Percentiles rank a stretch among this genome's conserved stretches.
Evolutionary conservation across 108 stramenopile genomes (phyloP).

Genomic region (Cylindrotheca closterium): DNA sequence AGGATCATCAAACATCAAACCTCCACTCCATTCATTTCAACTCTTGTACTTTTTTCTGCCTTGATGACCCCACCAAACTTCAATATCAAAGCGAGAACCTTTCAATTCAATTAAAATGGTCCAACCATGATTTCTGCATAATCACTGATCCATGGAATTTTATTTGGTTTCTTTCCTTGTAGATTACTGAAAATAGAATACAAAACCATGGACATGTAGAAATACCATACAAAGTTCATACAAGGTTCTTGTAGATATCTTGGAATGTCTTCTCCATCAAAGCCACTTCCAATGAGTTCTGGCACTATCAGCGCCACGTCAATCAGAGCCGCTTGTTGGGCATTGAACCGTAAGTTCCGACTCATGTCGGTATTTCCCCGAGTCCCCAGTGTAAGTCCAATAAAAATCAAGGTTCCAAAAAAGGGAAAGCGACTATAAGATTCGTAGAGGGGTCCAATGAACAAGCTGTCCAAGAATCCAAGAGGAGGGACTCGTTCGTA

Average conservation of each 20-base stretch:
- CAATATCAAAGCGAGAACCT: too few relatives aligned
- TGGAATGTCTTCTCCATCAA: constrained; percentile 40
- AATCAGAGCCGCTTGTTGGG: constrained; percentile 80
- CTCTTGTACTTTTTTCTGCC: too few relatives aligned
- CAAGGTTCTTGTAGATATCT: constrained; percentile 48
- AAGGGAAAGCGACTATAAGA: constrained; percentile 54
- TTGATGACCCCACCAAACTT: too few relatives aligned
- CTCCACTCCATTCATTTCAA: too few relatives aligned
- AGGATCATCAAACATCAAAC: too few relatives aligned
- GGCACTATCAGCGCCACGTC: constrained; percentile 75
- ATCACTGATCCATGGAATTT: constrained; percentile 67
- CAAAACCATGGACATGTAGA: constrained; percentile 46
- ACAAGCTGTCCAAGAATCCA: constrained; percentile 49
- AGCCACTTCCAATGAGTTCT: constrained; percentile 51
- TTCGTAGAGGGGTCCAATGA: constrained; percentile 57
- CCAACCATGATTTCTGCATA: constrained; percentile 61
- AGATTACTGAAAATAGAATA: constrained; percentile 64
- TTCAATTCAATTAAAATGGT: constrained; percentile 58
- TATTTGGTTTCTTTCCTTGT: constrained; percentile 65
- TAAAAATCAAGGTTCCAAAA: constrained; percentile 59
- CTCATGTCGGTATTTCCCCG: constrained; percentile 51
- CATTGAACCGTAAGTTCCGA: constrained; percentile 72
- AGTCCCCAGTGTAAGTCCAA: constrained; percentile 59
- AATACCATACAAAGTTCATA: constrained; percentile 71
- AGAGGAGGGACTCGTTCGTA: constrained; percentile 73